Conservation (phyloP, 306 rosid genomes). For the Sechiopsis laciniata region DNA sequence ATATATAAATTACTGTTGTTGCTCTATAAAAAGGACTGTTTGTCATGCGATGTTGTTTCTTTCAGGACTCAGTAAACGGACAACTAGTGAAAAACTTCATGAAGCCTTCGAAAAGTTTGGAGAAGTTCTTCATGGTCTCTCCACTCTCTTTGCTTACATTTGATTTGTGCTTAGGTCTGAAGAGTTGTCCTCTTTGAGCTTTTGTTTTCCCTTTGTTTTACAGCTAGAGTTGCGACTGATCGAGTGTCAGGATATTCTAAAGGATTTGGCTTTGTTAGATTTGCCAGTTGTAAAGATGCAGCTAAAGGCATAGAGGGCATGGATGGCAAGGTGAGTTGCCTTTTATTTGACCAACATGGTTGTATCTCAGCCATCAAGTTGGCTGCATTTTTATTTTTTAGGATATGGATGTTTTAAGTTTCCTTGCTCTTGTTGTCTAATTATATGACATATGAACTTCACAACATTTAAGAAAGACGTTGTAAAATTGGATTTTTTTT, state of each 20-base stretch:
- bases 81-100: conserved; percentile 60
- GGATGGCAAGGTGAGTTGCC: conserved; percentile 79
- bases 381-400: not conserved
- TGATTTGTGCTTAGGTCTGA: not conserved
- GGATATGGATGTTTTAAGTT: not conserved
- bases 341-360: not conserved
- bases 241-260: conserved; percentile 80
- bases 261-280: conserved; percentile 88
- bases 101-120: conserved; percentile 81
- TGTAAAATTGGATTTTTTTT: too few relatives aligned
- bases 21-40: not conserved
- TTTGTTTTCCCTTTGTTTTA: conserved; percentile 17
- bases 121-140: conserved; percentile 67
- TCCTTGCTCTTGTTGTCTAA: not conserved
- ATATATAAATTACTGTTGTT: not conserved
- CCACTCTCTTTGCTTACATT: not conserved
- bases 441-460: not conserved
- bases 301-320: conserved; percentile 86
- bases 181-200: not conserved
- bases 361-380: not conserved
- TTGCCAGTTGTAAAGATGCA: conserved; percentile 74
- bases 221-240: conserved; percentile 93
- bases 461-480: not conserved
- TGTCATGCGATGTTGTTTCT: conserved; percentile 15
- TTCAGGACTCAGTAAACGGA: conserved; percentile 88